Percentiles rank a stretch among this genome's conserved stretches.
Conservation (phyloP, 768 basidiomycete genomes). For the Boletellus sp. region DNA sequence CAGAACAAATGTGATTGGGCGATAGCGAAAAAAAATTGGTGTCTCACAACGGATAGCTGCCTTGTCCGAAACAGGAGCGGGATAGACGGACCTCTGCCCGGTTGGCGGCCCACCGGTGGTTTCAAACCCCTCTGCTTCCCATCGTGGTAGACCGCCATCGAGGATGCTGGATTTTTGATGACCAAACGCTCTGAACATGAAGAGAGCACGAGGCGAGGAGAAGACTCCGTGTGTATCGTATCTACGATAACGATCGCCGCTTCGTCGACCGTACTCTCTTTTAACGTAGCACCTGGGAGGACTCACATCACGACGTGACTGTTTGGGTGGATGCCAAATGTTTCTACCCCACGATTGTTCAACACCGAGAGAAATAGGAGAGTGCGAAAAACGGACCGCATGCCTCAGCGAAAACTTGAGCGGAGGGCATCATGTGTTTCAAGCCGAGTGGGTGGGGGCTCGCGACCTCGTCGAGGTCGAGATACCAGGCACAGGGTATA, state of each 20-base stretch:
- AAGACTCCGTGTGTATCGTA: conserved; percentile 95
- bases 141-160: conserved; percentile 85
- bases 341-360: conserved; percentile 40
- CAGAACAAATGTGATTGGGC: conserved; percentile 24
- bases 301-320: conserved; percentile 78
- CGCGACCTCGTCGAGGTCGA: conserved; percentile 79
- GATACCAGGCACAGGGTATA: conserved; percentile 67
- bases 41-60: conserved; percentile 43
- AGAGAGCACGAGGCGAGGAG: conserved; percentile 87
- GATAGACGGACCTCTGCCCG: conserved; percentile 39
- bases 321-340: conserved; percentile 64
- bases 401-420: conserved; percentile 65
- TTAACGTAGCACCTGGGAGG: neutral
- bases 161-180: conserved; percentile 84
- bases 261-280: neutral
- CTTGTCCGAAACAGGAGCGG: conserved; percentile 49
- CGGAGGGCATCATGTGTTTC: conserved; percentile 91
- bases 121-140: conserved; percentile 65
- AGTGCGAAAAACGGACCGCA: conserved; percentile 55
- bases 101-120: conserved; percentile 37
- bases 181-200: conserved; percentile 91
- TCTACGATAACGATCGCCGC: conserved; percentile 35
- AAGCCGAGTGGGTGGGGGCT: conserved; percentile 73
- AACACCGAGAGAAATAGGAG: conserved; percentile 4
- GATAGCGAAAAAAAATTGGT: conserved; percentile 27